These are phyloP conservation scores for Malassezia furfur DNA, from an alignment of 1,284 basidiomycete genomes.

Conservation along the genomic window DNA sequence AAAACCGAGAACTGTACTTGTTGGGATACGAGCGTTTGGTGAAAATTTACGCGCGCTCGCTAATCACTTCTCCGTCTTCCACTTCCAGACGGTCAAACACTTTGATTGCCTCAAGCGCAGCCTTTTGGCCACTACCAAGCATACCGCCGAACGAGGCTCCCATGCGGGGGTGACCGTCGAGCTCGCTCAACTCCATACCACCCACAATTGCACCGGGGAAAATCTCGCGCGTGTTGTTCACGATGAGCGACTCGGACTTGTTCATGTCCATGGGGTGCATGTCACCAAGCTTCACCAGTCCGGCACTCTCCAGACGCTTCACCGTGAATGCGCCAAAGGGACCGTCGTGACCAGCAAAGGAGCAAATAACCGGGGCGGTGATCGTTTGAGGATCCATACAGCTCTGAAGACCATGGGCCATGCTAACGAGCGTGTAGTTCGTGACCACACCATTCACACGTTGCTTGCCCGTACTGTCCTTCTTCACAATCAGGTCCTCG, in stretches of 20 bases:
- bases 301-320: conserved; percentile 68
- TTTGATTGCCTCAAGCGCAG: conserved; percentile 63
- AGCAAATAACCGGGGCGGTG: conserved; percentile 55
- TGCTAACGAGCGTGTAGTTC: conserved; percentile 68
- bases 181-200: conserved; percentile 76
- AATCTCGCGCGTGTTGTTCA: conserved; percentile 64
- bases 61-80: conserved; percentile 57
- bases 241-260: conserved; percentile 40
- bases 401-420: conserved; percentile 60
- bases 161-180: conserved; percentile 65
- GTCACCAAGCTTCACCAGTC: conserved; percentile 67
- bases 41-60: background rate
- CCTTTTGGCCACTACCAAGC: conserved; percentile 69
- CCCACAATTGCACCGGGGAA: conserved; percentile 62
- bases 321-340: conserved; percentile 78
- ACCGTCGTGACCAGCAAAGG: conserved; percentile 63
- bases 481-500: conserved; percentile 46
- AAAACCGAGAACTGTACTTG: too few species aligned
- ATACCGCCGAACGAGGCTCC: conserved; percentile 62
- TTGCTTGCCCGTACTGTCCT: conserved; percentile 49
- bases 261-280: conserved; percentile 55
- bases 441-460: conserved; percentile 73
- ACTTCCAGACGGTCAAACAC: conserved; percentile 58
- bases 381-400: conserved; percentile 73
- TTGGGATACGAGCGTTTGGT: too few species aligned